phyloP scores from a whole-genome alignment of 176 grass and related monocot species.

The Cenchrus americanus region DNA sequence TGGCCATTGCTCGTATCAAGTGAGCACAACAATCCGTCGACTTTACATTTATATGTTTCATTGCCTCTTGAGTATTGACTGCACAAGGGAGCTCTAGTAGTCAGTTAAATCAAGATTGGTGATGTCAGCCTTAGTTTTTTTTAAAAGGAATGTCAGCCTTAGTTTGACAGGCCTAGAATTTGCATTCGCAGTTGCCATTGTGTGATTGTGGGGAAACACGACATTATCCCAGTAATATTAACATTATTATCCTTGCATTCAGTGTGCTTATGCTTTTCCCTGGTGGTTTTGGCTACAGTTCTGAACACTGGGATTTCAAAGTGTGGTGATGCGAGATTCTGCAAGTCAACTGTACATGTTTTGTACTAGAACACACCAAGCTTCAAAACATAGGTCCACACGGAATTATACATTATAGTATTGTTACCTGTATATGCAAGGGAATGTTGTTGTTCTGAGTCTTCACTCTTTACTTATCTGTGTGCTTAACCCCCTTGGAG shows the following conservation, averaged over 20 bases:
- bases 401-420: constrained; percentile 26
- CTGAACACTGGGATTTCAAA: constrained; percentile 57
- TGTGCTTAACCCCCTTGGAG: neutral
- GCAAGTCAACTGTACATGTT: constrained; percentile 37
- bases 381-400: constrained; percentile 24
- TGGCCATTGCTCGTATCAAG: constrained; percentile 70
- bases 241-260: constrained; percentile 41
- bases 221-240: constrained; percentile 11
- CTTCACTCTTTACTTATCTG: neutral
- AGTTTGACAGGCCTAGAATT: constrained; percentile 28
- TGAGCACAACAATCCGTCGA: constrained; percentile 80
- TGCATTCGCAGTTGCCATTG: constrained; percentile 23
- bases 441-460: constrained; percentile 19
- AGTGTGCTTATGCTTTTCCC: constrained; percentile 38
- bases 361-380: constrained; percentile 36
- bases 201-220: constrained; percentile 31
- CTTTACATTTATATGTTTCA: constrained; percentile 54
- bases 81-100: constrained; percentile 37
- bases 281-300: constrained; percentile 63
- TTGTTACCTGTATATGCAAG: constrained; percentile 29
- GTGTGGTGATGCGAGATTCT: constrained; percentile 55
- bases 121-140: constrained; percentile 12
- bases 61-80: constrained; percentile 43
- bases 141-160: too few relatives aligned
- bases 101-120: constrained; percentile 41